phyloP scores from a whole-genome alignment of 192 early-diverging fungal genomes.

The Spizellomyces sp. region DNA sequence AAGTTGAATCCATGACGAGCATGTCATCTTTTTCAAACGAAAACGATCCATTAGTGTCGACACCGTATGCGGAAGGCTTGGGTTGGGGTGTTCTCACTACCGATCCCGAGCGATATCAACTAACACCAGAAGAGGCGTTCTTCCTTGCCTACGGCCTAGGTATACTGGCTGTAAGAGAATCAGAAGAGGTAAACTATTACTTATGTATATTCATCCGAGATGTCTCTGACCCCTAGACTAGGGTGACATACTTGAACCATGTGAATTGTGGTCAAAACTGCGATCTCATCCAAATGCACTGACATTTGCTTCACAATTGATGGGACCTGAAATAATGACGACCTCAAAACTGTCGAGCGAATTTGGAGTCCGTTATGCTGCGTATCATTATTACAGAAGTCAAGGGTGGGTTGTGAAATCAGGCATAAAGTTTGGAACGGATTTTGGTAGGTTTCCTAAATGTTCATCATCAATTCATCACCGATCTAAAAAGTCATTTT shows the following conservation, averaged over 20 bases:
- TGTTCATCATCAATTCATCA: constrained; percentile 1
- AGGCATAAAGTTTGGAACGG: constrained; percentile 84
- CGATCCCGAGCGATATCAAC: constrained; percentile 65
- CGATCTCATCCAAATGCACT: not conserved
- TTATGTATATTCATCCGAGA: not conserved
- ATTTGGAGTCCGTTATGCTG: constrained; percentile 71
- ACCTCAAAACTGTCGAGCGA: constrained; percentile 24
- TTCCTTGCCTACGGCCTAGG: constrained; percentile 68
- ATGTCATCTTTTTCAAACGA: too few relatives aligned
- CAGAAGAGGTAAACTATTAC: constrained; percentile 9
- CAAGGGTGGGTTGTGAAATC: constrained; percentile 81
- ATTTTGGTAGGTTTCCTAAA: constrained; percentile 55
- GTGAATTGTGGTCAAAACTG: not conserved
- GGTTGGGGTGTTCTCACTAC: not conserved
- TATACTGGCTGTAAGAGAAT: constrained; percentile 48
- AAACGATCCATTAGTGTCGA: too few relatives aligned
- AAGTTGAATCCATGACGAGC: too few relatives aligned
- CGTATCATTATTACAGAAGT: constrained; percentile 81
- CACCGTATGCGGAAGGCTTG: not conserved
- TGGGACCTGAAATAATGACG: not conserved
- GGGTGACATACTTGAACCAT: constrained; percentile 1
- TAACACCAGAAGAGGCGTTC: constrained; percentile 73
- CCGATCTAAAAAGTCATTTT: not conserved
- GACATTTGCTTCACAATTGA: not conserved
- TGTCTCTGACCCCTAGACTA: not conserved